These are phyloP conservation scores for Cotoneaster glaucophyllus DNA, from an alignment of 306 rosid species.

Conservation along the genomic window DNA sequence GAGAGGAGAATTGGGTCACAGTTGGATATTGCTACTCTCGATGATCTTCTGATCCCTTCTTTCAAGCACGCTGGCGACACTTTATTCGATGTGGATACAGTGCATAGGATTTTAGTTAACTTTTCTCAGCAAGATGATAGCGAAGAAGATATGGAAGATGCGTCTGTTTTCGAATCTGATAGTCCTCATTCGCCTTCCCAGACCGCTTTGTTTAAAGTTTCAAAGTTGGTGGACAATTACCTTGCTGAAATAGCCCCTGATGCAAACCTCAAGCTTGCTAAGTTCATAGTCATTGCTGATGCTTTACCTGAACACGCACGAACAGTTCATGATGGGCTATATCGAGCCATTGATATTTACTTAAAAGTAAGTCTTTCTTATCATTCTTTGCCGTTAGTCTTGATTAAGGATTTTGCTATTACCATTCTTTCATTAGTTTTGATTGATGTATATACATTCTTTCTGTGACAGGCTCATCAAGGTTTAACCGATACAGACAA, in stretches of 20 bases:
- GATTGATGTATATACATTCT: neutral
- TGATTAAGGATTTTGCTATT: neutral
- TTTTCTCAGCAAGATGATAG: constrained; percentile 96
- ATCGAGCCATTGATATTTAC: constrained; percentile 87
- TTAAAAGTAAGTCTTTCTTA: constrained; percentile 56
- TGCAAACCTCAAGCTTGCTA: constrained; percentile 86
- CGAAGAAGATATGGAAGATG: constrained; percentile 82
- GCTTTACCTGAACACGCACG: constrained; percentile 85
- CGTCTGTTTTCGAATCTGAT: constrained; percentile 81
- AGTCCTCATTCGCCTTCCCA: constrained; percentile 86
- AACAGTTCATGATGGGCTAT: constrained; percentile 78
- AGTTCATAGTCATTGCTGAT: constrained; percentile 83
- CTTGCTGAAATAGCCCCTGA: constrained; percentile 97
- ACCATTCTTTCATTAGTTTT: neutral
- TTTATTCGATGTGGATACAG: constrained; percentile 95
- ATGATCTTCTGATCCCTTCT: constrained; percentile 89
- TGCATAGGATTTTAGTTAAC: constrained; percentile 80
- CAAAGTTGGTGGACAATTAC: constrained; percentile 85
- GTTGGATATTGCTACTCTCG: constrained; percentile 86
- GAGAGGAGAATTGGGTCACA: constrained; percentile 97
- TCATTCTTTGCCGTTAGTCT: neutral
- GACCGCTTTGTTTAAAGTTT: constrained; percentile 69
- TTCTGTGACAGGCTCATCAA: constrained; percentile 74
- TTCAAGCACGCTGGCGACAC: constrained; percentile 84
- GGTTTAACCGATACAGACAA: constrained; percentile 67